phyloP scores from a whole-genome alignment of 163 green algal species.

The Scenedesmus sp. region DNA sequence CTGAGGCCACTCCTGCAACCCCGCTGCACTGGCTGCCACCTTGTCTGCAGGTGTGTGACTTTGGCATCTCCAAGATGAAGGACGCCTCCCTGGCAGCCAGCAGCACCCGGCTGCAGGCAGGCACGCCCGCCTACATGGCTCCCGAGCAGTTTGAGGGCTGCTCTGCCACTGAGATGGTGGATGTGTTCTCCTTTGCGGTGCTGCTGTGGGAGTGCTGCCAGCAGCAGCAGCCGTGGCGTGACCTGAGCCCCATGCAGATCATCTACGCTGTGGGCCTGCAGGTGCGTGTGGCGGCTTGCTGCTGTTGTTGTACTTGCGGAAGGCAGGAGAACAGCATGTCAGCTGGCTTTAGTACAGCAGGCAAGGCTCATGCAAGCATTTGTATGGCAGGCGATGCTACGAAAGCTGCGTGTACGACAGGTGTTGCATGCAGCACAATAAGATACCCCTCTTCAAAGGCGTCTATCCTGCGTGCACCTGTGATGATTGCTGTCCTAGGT shows the following conservation, averaged over 20 bases:
- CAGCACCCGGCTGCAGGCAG: slow-evolving; percentile 64
- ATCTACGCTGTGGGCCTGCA: slow-evolving; percentile 66
- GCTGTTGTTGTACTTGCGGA: neutral
- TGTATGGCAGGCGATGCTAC: too few relatives aligned
- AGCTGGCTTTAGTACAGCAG: neutral
- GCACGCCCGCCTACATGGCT: slow-evolving; percentile 74
- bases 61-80: slow-evolving; percentile 77
- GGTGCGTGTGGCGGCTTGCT: neutral
- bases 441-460: too few relatives aligned
- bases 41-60: slow-evolving; percentile 71
- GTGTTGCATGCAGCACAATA: too few relatives aligned
- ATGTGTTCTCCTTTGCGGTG: slow-evolving; percentile 73
- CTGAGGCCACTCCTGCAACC: neutral
- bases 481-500: too few relatives aligned
- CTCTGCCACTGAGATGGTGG: slow-evolving; percentile 67
- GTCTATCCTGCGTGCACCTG: too few relatives aligned
- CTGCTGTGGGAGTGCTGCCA: slow-evolving; percentile 74
- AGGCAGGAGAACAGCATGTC: neutral
- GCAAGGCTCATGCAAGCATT: too few relatives aligned
- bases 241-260: slow-evolving; percentile 64
- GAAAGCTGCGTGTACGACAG: too few relatives aligned
- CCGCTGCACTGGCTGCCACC: neutral
- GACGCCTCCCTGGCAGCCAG: slow-evolving; percentile 61
- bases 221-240: slow-evolving; percentile 71
- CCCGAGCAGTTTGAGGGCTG: slow-evolving; percentile 73